Base-by-base conservation (phyloP, 352 stramenopile species). In the Blastocystis hominis region DNA sequence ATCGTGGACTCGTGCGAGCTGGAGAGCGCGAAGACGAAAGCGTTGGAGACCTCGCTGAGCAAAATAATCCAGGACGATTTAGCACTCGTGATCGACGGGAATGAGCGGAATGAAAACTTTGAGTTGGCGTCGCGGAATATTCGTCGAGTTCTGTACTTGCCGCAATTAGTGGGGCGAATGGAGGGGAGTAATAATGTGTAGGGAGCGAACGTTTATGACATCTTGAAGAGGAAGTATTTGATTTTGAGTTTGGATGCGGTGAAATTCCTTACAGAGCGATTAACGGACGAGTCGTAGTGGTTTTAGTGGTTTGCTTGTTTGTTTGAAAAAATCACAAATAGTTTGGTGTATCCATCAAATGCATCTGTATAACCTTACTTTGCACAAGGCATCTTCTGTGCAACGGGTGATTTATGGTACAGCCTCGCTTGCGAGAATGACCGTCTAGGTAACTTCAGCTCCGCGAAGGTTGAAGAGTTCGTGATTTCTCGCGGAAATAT, bases 381-480 rank as follows among this genome's bases (percentile, higher is more conserved):
- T 86, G n/a, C 61, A 75, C 55, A 86, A 86, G 53, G 34, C 75
- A 69, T 62, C 75, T 70, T 38, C n/a, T 75, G 75, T 86, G 38
- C 75, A 86, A 72, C 55, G 75, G 36, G 75, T 54, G 17, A 72
- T 86, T 38, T 75, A 68, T 86, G 75, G 75, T 86, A 70, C 17
- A 36, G 24, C 55, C 36, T 46, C 34, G 30, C 20, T 40, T 54
- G 34, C 36, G 17, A 38, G 34, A 36, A n/a, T 64, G 47, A 34
- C 42, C 24, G 30, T 69, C 44, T 69, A 86, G 94, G 94, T 63
- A 96, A 96, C 91, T 97, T 97, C 89, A 93, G 92, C 54, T 92
- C 90, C 2, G 79, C 93, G 24, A 94, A 96, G 88, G 93, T 93
- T 42, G 94, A 97, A 69, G 95, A 99, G 91, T 94, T 99, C 72